These are phyloP conservation scores for Carex cristatella DNA, from an alignment of 176 grass and related monocot species.

Conservation along the genomic window DNA sequence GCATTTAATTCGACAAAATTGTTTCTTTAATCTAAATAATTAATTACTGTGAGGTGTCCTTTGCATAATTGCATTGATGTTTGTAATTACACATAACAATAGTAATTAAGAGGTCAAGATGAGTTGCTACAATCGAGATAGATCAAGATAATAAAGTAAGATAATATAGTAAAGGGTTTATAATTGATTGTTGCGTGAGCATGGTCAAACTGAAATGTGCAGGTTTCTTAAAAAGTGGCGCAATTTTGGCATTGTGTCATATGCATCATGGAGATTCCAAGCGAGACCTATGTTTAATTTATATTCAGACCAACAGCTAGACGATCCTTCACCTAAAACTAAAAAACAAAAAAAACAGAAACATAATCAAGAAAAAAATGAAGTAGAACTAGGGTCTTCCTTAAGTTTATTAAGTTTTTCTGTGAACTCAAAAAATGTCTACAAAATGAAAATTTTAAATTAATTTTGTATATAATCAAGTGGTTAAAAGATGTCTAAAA, in stretches of 20 bases:
- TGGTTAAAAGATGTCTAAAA: too few relatives aligned
- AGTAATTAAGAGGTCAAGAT: background rate
- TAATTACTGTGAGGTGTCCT: background rate
- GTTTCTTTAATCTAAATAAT: background rate
- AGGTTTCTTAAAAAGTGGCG: constrained; percentile 8
- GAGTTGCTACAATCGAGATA: background rate
- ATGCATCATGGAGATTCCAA: background rate
- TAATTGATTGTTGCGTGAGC: background rate
- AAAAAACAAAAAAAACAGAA: background rate
- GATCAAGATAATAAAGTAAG: background rate
- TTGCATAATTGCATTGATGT: constrained; percentile 19
- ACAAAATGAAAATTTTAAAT: too few relatives aligned
- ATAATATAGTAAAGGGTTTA: background rate
- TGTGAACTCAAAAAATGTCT: too few relatives aligned
- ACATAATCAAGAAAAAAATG: too few relatives aligned
- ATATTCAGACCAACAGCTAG: background rate
- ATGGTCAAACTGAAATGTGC: constrained; percentile 12
- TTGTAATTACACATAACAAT: constrained; percentile 1
- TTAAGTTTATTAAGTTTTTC: too few relatives aligned
- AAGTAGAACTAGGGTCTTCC: too few relatives aligned
- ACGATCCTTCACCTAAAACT: background rate
- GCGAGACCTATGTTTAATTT: background rate
- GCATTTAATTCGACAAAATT: background rate
- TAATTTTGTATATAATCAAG: too few relatives aligned
- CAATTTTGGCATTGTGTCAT: background rate